phyloP scores from a whole-genome alignment of 305 asterid species.

The Fraxinus nigra region DNA sequence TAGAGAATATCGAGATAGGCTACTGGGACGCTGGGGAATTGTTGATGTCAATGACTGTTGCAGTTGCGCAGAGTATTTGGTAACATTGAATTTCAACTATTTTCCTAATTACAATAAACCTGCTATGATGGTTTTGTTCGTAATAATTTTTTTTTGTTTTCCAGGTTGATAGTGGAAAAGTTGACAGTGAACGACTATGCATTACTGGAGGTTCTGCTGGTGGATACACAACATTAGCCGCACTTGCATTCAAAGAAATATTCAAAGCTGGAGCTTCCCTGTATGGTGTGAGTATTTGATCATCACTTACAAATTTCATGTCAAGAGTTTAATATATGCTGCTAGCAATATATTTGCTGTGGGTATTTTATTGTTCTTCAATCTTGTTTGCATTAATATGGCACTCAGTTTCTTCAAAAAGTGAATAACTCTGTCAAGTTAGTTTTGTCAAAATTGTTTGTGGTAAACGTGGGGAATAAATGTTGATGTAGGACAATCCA shows the following conservation, averaged over 20 bases:
- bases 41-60: constrained; percentile 96
- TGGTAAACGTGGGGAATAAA: background rate
- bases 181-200: constrained; percentile 78
- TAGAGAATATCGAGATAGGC: constrained; percentile 83
- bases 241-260: constrained; percentile 78
- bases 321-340: background rate
- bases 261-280: constrained; percentile 94
- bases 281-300: constrained; percentile 79
- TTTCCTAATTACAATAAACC: constrained; percentile 12
- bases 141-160: constrained; percentile 27
- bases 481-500: background rate
- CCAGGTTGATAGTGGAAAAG: constrained; percentile 84
- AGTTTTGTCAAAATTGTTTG: background rate
- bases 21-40: constrained; percentile 79
- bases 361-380: background rate
- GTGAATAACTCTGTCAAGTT: background rate
- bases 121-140: background rate
- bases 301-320: constrained; percentile 3
- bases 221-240: constrained; percentile 95
- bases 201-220: constrained; percentile 99
- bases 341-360: background rate
- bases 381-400: background rate
- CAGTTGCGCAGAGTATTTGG: constrained; percentile 92
- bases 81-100: constrained; percentile 22
- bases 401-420: background rate